Base-by-base conservation (phyloP, 2,329 filamentous ascomycete species). In the Xylaria sp. region DNA sequence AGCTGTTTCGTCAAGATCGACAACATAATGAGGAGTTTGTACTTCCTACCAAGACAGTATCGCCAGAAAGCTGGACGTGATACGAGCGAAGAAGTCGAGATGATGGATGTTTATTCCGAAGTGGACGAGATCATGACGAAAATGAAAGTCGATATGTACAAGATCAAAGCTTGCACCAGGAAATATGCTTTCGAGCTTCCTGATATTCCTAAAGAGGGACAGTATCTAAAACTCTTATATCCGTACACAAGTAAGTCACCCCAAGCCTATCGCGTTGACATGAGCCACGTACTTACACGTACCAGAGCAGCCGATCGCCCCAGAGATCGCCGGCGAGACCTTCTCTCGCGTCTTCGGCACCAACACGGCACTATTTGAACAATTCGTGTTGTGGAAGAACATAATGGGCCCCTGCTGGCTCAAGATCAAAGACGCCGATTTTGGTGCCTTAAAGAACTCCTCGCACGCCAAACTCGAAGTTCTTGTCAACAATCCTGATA, bases 361-460 rank as follows among this genome's bases (percentile, higher is more conserved):
- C 52, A 96, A 94, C 71, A 99, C 94, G 0, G 86, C 91, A 1
- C 80, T 99, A 0, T 99, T 99, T 65, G 94, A 99, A 73, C 94
- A 99, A 65, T 99, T 99, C 69, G 94, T 99, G 18, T 81, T 99
- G 4, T 97, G 92, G 90, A 97, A 97, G 76, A 96, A 96, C 69
- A 90, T 99, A 64, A 99, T 97, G 93, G 94, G 94, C 1, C 94
- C 94, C 24, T 97, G 94, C 71, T 99, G 94, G 94, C 82, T 99
- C 42, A 92, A 88, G 69, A 94, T 99, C 50, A 83, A 92, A 61
- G 88, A 89, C 62, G 90, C 90, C 24, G 87, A 97, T 70, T 97
- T 96, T 69, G 82, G 83, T 17, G 80, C 89, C 5, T 81, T 97
- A 62, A 93, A 91, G 72, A 97, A 97, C 65, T 90, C 92, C 9